Percentiles rank a stretch among this genome's conserved stretches.
Evolutionary conservation across 306 rosid genomes (phyloP).

Genomic region (Cyclanthera cordifolia): DNA sequence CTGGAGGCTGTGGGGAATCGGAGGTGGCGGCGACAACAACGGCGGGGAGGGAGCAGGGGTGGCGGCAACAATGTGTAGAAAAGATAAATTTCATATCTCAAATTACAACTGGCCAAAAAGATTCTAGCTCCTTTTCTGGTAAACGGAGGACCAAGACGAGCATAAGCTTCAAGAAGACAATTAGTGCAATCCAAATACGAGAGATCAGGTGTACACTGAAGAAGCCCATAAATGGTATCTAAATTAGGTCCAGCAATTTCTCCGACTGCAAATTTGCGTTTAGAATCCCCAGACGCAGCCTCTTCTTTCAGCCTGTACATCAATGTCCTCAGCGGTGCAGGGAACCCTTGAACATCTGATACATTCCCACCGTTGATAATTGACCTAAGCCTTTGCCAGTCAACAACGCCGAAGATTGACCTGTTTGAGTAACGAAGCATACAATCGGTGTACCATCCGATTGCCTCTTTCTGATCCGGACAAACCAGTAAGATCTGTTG

Average conservation of each 20-base stretch:
- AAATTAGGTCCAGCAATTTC: not conserved
- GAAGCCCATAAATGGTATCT: not conserved
- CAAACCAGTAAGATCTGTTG: not conserved
- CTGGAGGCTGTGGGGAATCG: too few relatives aligned
- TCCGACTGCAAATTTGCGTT: not conserved
- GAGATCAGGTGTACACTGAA: conserved; percentile 10
- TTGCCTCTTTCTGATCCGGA: conserved; percentile 16
- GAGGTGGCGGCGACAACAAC: too few relatives aligned
- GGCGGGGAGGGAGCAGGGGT: too few relatives aligned
- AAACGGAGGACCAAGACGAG: not conserved
- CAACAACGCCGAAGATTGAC: not conserved
- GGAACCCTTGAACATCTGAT: not conserved
- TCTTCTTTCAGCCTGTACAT: not conserved
- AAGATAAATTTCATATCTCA: too few relatives aligned
- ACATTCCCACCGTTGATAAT: not conserved
- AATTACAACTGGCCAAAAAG: not conserved
- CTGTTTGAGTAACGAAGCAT: conserved; percentile 16
- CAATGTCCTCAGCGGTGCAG: not conserved
- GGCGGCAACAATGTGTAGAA: too few relatives aligned
- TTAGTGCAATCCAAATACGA: not conserved
- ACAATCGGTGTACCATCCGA: conserved; percentile 10
- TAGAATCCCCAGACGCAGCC: conserved; percentile 12
- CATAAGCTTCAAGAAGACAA: not conserved
- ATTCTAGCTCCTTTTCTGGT: not conserved
- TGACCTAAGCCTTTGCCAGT: not conserved